Evolutionary conservation across 805 yeast species (phyloP).

Genomic region (Candida qinlingensis): DNA sequence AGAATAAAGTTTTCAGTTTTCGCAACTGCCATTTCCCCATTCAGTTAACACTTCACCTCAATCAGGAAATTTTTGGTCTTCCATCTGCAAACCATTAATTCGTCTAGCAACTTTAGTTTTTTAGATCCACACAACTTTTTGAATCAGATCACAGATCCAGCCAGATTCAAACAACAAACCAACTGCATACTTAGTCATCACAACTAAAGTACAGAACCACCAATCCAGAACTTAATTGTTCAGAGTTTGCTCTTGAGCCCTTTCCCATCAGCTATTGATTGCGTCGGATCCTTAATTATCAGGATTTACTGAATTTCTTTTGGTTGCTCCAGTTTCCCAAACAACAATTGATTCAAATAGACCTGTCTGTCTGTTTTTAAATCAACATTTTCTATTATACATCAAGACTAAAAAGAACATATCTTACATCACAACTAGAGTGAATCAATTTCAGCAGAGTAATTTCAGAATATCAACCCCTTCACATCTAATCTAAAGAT

Average conservation of each 20-base stretch:
- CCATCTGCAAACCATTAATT: neutral
- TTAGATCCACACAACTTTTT: neutral
- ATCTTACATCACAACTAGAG: too few relatives aligned
- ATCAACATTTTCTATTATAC: neutral
- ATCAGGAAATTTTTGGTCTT: slow-evolving; percentile 2
- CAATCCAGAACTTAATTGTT: neutral
- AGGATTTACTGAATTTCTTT: neutral
- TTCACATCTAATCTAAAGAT: too few relatives aligned
- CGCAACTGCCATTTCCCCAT: slow-evolving; percentile 1
- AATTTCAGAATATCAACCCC: too few relatives aligned
- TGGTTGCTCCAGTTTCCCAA: slow-evolving; percentile 8
- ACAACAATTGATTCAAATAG: neutral
- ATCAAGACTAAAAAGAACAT: neutral
- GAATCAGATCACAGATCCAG: neutral
- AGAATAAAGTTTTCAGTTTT: neutral
- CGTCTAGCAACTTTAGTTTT: neutral
- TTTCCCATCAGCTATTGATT: too few relatives aligned
- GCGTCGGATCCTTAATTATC: neutral
- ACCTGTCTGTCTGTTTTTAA: neutral
- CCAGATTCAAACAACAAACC: too few relatives aligned
- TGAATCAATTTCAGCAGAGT: too few relatives aligned
- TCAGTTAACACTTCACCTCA: slow-evolving; percentile 3
- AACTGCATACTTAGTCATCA: neutral
- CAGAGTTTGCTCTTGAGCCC: too few relatives aligned
- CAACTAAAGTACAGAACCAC: neutral